Evolutionary conservation across 2,329 filamentous ascomycete genomes (phyloP).

Genomic region (Dactylellina haptotyla): DNA sequence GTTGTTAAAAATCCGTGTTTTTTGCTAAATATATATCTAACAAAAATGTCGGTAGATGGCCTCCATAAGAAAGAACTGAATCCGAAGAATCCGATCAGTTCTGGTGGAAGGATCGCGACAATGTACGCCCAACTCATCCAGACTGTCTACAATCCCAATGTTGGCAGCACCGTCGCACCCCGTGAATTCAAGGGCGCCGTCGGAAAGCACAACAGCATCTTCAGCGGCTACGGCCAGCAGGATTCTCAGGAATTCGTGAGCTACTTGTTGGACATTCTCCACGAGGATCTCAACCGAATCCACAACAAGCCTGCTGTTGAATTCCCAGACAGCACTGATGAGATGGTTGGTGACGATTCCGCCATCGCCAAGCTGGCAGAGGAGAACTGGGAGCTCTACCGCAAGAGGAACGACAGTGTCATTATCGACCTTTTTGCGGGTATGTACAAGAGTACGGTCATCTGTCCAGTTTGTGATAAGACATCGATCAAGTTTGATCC

Average conservation of each 20-base stretch:
- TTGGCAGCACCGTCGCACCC: conserved; percentile 76
- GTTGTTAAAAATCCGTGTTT: too few relatives aligned
- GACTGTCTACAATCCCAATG: conserved; percentile 78
- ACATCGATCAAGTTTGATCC: conserved; percentile 99
- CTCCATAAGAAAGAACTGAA: conserved; percentile 85
- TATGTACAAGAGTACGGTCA: conserved; percentile 97
- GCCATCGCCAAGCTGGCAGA: conserved; percentile 86
- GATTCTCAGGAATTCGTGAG: conserved; percentile 97
- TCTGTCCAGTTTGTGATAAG: conserved; percentile 89
- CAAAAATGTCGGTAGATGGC: conserved; percentile 62
- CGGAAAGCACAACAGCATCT: conserved; percentile 81
- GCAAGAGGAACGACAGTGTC: conserved; percentile 90
- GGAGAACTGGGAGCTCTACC: conserved; percentile 90
- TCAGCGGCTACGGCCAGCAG: conserved; percentile 94
- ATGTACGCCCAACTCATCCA: conserved; percentile 80
- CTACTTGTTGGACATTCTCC: conserved; percentile 90
- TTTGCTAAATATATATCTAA: not conserved
- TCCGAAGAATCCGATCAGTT: conserved; percentile 81
- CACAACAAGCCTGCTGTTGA: conserved; percentile 97
- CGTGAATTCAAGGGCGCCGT: conserved; percentile 83
- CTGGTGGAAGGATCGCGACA: conserved; percentile 85
- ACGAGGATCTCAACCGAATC: conserved; percentile 93
- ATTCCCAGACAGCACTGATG: conserved; percentile 96
- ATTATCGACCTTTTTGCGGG: conserved; percentile 96
- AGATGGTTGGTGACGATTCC: conserved; percentile 84